Evolutionary conservation across 2,329 filamentous ascomycete genomes (phyloP), one percentile per base, ranked within the genome.

Genomic region (Salinomyces thailandicus): DNA sequence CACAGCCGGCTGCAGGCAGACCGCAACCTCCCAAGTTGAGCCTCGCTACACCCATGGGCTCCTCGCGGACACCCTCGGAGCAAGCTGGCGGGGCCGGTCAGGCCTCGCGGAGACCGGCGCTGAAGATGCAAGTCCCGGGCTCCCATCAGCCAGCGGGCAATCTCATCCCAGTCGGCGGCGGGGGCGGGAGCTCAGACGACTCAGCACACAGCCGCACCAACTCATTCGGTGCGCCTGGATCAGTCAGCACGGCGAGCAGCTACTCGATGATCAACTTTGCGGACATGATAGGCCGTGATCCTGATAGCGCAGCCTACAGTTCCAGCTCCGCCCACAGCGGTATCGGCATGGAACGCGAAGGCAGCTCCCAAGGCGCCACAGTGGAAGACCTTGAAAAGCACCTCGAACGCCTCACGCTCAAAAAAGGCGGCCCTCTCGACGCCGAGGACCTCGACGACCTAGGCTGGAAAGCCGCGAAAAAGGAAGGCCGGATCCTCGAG

Each of bases 361-460:
- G 76, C 48, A 93, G 85, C 54, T 72, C 83, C 60, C 82, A 85
- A 51, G 79, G 79, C 4, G 22, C 22, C 9, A 38, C 9, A 7
- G 29, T 24, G 7, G 16, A 37, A 18, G 43, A 45, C 3, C 66
- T 91, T 2, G 71, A 87, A 42, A 78, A 76, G 2, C 75, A 79
- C 50, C 77, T 95, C 39, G 85, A 93, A 47, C 79, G 87, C 59
- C 62, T 93, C 51, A 82, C 76, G 33, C 59, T 91, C 31, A 86
- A 94, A 48, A 86, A 81, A 60, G 85, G 85, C 22, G 73, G 84
- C 45, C 82, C 79, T 16, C 65, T 89, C 26, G 91, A 98, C 59
- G 89, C 94, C 3, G 89, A 95, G 52, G 89, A 96, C 49, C 65
- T 98, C 33, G 89, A 96, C 55, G 87, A 95, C 52, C 84, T 93